Evolutionary conservation across 169 alveolate species (phyloP), one percentile per base, ranked within the genome.

Genomic region (Plasmodium malariae): DNA sequence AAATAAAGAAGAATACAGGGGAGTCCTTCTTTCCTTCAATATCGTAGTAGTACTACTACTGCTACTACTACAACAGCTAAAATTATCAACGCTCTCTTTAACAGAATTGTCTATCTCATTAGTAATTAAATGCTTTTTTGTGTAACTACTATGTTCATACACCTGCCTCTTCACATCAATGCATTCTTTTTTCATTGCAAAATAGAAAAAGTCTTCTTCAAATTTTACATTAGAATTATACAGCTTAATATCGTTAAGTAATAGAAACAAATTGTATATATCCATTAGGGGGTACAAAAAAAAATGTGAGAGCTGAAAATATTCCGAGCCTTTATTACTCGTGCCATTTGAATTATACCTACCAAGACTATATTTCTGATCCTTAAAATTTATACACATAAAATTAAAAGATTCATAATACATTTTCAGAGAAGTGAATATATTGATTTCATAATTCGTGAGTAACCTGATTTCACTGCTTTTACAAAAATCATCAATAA

Each of bases 331-430:
- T 32, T 49, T 34, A 34, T 24, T 43, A 24, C 49, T 11, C 32
- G 40, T 36, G 7, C n/a, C 48, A 6, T 71, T 45, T 6, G 9
- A 2, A 67, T 37, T 36, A 37, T 67, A 21, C 74, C 40, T 49
- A 19, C 68, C 49, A 0, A 19, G 30, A 26, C 36, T n/a, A 6
- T 24, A 26, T n/a, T 78, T 14, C 3, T 72, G 71, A 17, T 57
- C 62, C 40, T 69, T 45, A 49, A 59, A 40, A 62, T 74, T 86
- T 30, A 86, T 37, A 70, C 59, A 30, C 32, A 71, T 32, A 86
- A 69, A 86, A 26, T 86, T 40, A 86, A 86, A 86, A 1, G 92
- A 86, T 30, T 86, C 92, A 60, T 40, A 86, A 72, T 86, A 86
- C 28, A 71, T 57, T 45, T 86, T 86, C 32, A 86, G 7, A 0